Percentiles rank a stretch among this genome's conserved stretches.
Evolutionary conservation across 1,284 basidiomycete species (phyloP).

Genomic region (Sporisorium exsertum): DNA sequence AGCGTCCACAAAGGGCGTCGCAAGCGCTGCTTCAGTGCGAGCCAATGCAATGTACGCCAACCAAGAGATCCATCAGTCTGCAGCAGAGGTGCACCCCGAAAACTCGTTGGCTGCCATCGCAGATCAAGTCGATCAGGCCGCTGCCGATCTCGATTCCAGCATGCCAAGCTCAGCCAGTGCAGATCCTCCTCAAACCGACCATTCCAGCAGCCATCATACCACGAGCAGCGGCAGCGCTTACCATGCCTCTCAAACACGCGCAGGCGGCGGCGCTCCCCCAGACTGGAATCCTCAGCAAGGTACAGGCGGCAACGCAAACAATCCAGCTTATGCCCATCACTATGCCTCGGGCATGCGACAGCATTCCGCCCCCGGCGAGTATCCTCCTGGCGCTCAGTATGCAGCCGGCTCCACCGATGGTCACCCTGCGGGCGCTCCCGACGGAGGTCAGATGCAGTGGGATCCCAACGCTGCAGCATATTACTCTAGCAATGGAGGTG

Average conservation of each 20-base stretch:
- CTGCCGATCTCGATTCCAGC: conserved; percentile 49
- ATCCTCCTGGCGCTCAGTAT: conserved; percentile 15
- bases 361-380: conserved; percentile 47
- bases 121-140: conserved; percentile 56
- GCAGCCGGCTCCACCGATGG: conserved; percentile 25
- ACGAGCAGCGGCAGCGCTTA: conserved; percentile 16
- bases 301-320: neutral
- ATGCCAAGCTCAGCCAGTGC: neutral
- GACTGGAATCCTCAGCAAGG: conserved; percentile 28
- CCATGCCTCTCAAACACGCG: conserved; percentile 5
- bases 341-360: conserved; percentile 40
- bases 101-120: conserved; percentile 61
- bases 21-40: conserved; percentile 32
- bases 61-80: conserved; percentile 61
- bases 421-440: conserved; percentile 13
- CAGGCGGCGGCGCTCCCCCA: conserved; percentile 5
- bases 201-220: conserved; percentile 22
- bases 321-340: conserved; percentile 10
- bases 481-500: conserved; percentile 9
- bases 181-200: conserved; percentile 16
- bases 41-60: conserved; percentile 60
- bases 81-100: conserved; percentile 57
- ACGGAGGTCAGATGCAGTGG: conserved; percentile 28
- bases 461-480: conserved; percentile 36
- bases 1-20: conserved; percentile 13